Conservation (phyloP, 139 green algal species). For the Coelastrella sp. region DNA sequence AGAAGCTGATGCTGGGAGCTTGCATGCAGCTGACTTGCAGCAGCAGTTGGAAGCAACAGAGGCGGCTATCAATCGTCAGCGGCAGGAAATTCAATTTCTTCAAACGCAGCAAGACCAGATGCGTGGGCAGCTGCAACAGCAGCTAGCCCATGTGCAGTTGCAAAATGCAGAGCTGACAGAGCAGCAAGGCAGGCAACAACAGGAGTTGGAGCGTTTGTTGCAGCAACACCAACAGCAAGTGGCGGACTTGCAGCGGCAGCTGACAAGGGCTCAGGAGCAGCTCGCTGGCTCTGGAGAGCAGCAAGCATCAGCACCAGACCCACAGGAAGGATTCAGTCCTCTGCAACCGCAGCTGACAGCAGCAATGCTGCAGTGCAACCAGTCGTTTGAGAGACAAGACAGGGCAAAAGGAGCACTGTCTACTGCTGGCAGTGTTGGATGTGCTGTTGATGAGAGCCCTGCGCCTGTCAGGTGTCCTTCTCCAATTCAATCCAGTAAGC, state of each 20-base stretch:
- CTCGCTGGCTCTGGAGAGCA: not conserved
- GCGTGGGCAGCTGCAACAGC: not conserved
- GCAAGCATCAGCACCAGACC: not conserved
- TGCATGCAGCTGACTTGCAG: not conserved
- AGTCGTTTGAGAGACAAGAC: not conserved
- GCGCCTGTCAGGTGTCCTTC: not conserved
- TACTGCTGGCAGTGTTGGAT: not conserved
- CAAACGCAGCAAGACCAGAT: not conserved
- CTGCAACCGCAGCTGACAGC: not conserved
- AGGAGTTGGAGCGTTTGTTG: not conserved
- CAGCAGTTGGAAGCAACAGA: not conserved
- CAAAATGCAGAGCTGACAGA: not conserved
- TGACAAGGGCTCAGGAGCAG: not conserved
- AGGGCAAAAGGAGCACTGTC: not conserved
- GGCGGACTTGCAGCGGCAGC: not conserved
- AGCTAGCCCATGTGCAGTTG: not conserved
- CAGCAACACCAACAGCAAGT: constrained; percentile 20
- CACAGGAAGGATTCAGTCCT: not conserved
- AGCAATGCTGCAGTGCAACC: not conserved
- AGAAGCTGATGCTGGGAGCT: not conserved
- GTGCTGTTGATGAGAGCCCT: not conserved
- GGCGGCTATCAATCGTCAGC: not conserved
- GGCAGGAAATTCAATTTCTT: not conserved
- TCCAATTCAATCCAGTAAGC: not conserved
- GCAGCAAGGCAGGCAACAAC: not conserved